These are phyloP conservation scores for Schizosaccharomyces versatilis DNA, from an alignment of 1,139 yeast species.

Conservation along the genomic window DNA sequence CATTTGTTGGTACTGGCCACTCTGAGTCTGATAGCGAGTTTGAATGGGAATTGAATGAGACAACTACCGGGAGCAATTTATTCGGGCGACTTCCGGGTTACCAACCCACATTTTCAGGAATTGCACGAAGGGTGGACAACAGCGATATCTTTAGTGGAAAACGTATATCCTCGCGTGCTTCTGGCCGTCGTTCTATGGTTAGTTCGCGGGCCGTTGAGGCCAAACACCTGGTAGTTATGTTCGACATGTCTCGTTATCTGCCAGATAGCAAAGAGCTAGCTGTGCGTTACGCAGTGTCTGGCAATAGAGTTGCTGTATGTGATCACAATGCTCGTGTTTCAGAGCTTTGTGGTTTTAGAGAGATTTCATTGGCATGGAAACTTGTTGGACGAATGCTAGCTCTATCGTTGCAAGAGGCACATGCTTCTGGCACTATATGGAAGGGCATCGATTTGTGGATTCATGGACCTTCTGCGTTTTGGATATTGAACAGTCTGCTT, in stretches of 20 bases:
- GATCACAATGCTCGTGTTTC: slow-evolving; percentile 56
- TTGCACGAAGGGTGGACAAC: not conserved
- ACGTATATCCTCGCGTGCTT: not conserved
- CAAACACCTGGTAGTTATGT: slow-evolving; percentile 34
- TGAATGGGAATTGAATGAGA: not conserved
- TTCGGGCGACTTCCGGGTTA: not conserved
- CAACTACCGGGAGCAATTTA: not conserved
- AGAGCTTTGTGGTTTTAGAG: slow-evolving; percentile 34
- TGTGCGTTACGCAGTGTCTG: slow-evolving; percentile 46
- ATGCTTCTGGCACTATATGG: not conserved
- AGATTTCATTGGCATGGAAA: slow-evolving; percentile 59
- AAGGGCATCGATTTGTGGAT: slow-evolving; percentile 33
- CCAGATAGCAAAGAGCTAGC: slow-evolving; percentile 68
- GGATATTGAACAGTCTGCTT: slow-evolving; percentile 47
- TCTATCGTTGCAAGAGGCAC: slow-evolving; percentile 8
- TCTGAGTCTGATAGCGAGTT: slow-evolving; percentile 1
- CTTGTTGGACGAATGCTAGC: slow-evolving; percentile 29
- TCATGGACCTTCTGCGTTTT: slow-evolving; percentile 60
- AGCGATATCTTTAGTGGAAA: not conserved
- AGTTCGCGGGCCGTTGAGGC: not conserved
- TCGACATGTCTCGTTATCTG: slow-evolving; percentile 45
- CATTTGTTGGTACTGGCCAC: not conserved
- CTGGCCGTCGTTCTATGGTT: not conserved
- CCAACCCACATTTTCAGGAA: not conserved
- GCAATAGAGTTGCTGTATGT: slow-evolving; percentile 41